These are phyloP conservation scores for Alternaria gansuensis DNA, from an alignment of 2,329 filamentous ascomycete genomes.

Conservation along the genomic window DNA sequence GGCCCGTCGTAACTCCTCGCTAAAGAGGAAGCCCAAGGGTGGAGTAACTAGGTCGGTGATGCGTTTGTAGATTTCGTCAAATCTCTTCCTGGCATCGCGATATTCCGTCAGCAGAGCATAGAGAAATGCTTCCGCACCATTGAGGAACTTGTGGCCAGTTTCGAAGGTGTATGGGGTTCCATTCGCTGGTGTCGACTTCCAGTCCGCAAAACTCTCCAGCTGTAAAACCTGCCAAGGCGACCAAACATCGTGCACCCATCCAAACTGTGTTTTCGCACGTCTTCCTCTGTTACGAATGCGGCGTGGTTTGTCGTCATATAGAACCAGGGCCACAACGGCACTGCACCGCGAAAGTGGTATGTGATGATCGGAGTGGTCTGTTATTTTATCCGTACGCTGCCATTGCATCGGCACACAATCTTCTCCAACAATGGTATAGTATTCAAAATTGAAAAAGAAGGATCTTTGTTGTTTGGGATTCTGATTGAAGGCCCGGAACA, in stretches of 20 bases:
- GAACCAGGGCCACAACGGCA: conserved; percentile 66
- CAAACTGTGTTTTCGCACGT: conserved; percentile 59
- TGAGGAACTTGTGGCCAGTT: conserved; percentile 64
- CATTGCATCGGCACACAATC: conserved; percentile 66
- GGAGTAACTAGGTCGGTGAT: conserved; percentile 69
- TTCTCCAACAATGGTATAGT: conserved; percentile 68
- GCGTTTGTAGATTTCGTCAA: conserved; percentile 64
- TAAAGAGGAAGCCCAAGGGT: conserved; percentile 68
- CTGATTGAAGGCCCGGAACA: conserved; percentile 61
- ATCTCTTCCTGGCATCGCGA: conserved; percentile 67
- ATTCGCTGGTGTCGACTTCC: conserved; percentile 53
- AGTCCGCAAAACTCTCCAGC: conserved; percentile 56
- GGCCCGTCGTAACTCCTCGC: conserved; percentile 64
- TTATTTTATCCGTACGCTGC: conserved; percentile 64
- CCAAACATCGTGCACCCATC: conserved; percentile 67
- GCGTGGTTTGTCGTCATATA: conserved; percentile 62
- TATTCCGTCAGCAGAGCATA: conserved; percentile 68
- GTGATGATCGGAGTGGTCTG: conserved; percentile 57
- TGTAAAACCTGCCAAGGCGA: conserved; percentile 65
- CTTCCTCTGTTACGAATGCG: conserved; percentile 61
- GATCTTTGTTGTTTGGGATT: conserved; percentile 62
- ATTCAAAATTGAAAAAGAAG: conserved; percentile 72
- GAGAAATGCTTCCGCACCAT: conserved; percentile 69
- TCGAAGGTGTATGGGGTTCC: conserved; percentile 65
- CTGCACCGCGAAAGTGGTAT: conserved; percentile 68